Percentiles rank a stretch among this genome's conserved stretches.
phyloP scores from a whole-genome alignment of 169 alveolate genomes.

The Ichthyophthirius multifiliis region DNA sequence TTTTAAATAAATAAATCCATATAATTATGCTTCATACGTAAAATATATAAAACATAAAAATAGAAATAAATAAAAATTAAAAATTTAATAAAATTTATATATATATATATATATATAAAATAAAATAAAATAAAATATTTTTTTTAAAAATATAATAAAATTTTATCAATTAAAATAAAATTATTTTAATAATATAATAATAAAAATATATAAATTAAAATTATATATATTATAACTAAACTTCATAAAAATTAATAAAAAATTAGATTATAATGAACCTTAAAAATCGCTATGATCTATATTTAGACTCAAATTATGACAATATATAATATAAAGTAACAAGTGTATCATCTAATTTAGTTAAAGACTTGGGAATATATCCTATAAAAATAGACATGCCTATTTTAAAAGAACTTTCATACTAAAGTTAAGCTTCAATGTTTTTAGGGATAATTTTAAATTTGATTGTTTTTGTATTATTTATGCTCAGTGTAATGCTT shows the following conservation, averaged over 20 bases:
- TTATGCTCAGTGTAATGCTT: conserved; percentile 71
- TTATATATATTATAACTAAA: neutral
- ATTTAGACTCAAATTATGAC: conserved; percentile 68
- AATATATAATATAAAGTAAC: conserved; percentile 61
- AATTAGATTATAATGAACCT: conserved; percentile 21
- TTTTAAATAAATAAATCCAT: neutral
- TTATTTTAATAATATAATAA: neutral
- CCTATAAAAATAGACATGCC: conserved; percentile 66
- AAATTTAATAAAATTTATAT: too few species aligned
- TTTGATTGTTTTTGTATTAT: conserved; percentile 65
- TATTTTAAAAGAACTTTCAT: conserved; percentile 54
- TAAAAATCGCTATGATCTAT: conserved; percentile 58
- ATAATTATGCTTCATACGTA: neutral
- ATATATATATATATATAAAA: neutral
- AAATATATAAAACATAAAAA: too few species aligned
- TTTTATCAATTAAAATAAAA: too few species aligned
- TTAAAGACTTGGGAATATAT: conserved; percentile 68
- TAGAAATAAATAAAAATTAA: too few species aligned
- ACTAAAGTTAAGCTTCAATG: conserved; percentile 53
- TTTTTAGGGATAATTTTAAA: conserved; percentile 75
- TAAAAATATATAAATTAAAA: neutral
- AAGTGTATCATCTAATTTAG: conserved; percentile 49
- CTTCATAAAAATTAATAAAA: neutral
- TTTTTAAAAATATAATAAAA: neutral
- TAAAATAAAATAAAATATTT: conserved; percentile 30